Evolutionary conservation across 164 flowering plant genomes (phyloP).

Genomic region (Nelumbo lutea): DNA sequence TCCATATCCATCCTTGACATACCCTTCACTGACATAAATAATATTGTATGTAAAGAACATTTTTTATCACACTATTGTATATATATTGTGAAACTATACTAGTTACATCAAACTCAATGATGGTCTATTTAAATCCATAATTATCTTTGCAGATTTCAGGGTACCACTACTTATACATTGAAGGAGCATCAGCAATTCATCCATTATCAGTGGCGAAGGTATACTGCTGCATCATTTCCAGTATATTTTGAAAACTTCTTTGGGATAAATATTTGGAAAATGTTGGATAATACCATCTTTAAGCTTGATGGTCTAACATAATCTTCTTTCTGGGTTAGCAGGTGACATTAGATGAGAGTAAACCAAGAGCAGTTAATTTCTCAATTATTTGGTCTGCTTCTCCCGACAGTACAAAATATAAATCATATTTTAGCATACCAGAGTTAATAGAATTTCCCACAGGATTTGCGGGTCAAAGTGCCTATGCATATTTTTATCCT

Average conservation of each 20-base stretch:
- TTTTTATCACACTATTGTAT: background rate
- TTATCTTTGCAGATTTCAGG: conserved; percentile 52
- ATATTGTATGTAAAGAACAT: conserved; percentile 47
- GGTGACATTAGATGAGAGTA: conserved; percentile 58
- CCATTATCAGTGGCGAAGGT: conserved; percentile 86
- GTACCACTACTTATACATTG: conserved; percentile 50
- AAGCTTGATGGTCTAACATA: background rate
- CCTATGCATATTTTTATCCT: conserved; percentile 92
- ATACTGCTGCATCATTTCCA: conserved; percentile 3
- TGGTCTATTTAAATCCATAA: conserved; percentile 6
- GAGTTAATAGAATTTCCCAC: conserved; percentile 90
- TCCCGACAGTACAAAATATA: conserved; percentile 45
- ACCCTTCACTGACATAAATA: conserved; percentile 77
- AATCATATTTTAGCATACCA: conserved; percentile 66
- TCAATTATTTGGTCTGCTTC: conserved; percentile 77
- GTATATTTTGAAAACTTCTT: background rate
- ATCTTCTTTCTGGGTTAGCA: conserved; percentile 21
- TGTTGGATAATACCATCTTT: background rate
- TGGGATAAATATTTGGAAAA: background rate
- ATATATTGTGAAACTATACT: background rate
- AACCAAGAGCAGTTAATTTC: conserved; percentile 46
- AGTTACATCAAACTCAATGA: background rate
- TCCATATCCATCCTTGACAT: conserved; percentile 51
- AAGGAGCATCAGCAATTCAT: conserved; percentile 69
- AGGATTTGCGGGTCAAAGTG: conserved; percentile 66